Conservation (phyloP, 2,329 filamentous ascomycete species). For the Pseudopithomyces maydicus region DNA sequence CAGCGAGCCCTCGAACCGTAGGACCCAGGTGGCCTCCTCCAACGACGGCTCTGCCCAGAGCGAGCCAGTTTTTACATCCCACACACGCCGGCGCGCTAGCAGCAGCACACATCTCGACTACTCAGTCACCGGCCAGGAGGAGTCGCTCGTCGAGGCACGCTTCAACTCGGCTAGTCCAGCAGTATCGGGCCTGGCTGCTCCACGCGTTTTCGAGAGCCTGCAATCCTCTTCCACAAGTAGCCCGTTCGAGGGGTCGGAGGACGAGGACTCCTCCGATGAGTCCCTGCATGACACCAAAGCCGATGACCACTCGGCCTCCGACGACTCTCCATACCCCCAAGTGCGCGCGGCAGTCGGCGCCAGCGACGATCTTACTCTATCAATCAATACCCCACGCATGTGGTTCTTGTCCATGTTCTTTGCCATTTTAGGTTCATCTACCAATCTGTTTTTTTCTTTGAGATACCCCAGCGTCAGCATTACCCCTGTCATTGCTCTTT, state of each 20-base stretch:
- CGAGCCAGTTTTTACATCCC: slow-evolving; percentile 22
- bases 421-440: slow-evolving; percentile 79
- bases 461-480: slow-evolving; percentile 90
- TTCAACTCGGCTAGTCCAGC: slow-evolving; percentile 37
- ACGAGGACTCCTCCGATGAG: slow-evolving; percentile 28
- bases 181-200: slow-evolving; percentile 25
- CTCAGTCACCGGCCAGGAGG: slow-evolving; percentile 31
- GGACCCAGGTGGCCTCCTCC: slow-evolving; percentile 15
- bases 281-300: slow-evolving; percentile 40
- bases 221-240: slow-evolving; percentile 39
- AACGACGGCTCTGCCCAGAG: slow-evolving; percentile 24
- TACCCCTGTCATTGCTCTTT: slow-evolving; percentile 83
- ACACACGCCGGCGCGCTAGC: slow-evolving; percentile 32
- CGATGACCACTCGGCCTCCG: slow-evolving; percentile 58
- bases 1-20: slow-evolving; percentile 24
- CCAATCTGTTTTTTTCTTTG: slow-evolving; percentile 86
- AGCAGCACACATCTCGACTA: slow-evolving; percentile 30
- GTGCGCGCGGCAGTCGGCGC: slow-evolving; percentile 80
- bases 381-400: slow-evolving; percentile 87
- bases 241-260: slow-evolving; percentile 19
- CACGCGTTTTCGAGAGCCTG: slow-evolving; percentile 28
- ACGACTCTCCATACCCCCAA: slow-evolving; percentile 78
- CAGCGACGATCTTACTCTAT: slow-evolving; percentile 75
- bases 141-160: slow-evolving; percentile 36
- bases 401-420: slow-evolving; percentile 82